Base-by-base conservation (phyloP, 768 basidiomycete species). In the Dioszegia hungarica region DNA sequence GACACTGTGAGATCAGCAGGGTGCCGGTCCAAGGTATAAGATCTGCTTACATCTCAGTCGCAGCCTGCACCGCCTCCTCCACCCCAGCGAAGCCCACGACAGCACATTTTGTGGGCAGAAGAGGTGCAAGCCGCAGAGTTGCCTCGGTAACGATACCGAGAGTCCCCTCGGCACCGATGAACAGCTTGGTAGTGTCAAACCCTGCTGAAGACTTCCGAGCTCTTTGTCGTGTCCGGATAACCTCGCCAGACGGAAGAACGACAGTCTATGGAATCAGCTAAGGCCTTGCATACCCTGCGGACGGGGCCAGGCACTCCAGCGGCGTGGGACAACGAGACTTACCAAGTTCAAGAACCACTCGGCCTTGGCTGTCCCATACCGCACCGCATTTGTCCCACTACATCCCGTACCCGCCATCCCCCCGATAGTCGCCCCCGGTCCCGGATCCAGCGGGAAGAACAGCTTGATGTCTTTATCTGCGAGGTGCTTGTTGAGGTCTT, bases 371-470 rank as follows among this genome's bases (percentile, higher is more conserved):
- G 90, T 91, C 48, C 89, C 90, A 73, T 90, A 92, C 59, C 88
- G 79, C 12, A 74, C 51, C 34, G 65, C 80, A 82, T 81, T 77
- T 82, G 89, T 90, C 49, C 89, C 89, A 46, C 84, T 86, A 67
- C 89, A 91, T 9, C 89, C 88, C 1, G 89, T 92, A 9, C 85
- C 85, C 48, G 88, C 84, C 89, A 90, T 91, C 5, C 90, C 89
- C 11, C 89, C 90, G 60, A 90, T 89, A 14, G 88, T 89, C 80
- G 89, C 89, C 24, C 84, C 82, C 0, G 87, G 88, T 10, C 81
- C 88, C 33, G 78, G 77, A 53, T 78, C 78, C 62, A 90, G 86
- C 9, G 90, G 90, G 71, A 94, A 93, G 79, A 94, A 92, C 9
- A 93, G 77, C 0, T 87, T 84, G 50, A 89, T 85, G 2, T 85